phyloP scores from a whole-genome alignment of 176 grass and related monocot genomes.

The Rhynchospora tenuis region DNA sequence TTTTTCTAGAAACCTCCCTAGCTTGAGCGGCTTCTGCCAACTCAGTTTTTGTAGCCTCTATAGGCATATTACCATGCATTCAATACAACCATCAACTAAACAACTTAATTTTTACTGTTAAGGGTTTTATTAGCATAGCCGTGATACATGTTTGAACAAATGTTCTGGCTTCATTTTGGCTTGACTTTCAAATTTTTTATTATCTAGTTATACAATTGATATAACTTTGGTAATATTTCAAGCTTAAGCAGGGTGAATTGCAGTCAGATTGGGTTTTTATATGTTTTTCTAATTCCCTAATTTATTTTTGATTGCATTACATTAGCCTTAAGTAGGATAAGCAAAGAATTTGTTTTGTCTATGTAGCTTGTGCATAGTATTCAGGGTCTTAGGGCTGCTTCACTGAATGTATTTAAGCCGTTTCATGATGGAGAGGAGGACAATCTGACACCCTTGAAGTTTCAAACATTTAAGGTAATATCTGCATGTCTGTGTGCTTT shows the following conservation, averaged over 20 bases:
- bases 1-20: not conserved
- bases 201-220: not conserved
- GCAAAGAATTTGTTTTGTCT: not conserved
- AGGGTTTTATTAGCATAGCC: not conserved
- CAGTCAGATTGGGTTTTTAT: not conserved
- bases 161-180: not conserved
- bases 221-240: not conserved
- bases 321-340: conserved; percentile 15
- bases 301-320: not conserved
- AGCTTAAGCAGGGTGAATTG: not conserved
- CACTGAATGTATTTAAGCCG: conserved; percentile 41
- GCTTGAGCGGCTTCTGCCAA: not conserved
- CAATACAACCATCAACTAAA: not conserved
- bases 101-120: not conserved
- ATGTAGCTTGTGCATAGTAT: conserved; percentile 69
- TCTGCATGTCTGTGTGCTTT: conserved; percentile 16
- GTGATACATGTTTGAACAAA: not conserved
- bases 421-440: conserved; percentile 72
- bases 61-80: not conserved
- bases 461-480: conserved; percentile 75
- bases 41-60: not conserved
- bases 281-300: not conserved
- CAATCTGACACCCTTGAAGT: conserved; percentile 47
- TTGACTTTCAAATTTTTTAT: not conserved
- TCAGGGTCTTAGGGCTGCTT: conserved; percentile 59